Evolutionary conservation across 176 grass and related monocot genomes (phyloP), one percentile per base, ranked within the genome.

Genomic region (Echinochloa phyllopogon): DNA sequence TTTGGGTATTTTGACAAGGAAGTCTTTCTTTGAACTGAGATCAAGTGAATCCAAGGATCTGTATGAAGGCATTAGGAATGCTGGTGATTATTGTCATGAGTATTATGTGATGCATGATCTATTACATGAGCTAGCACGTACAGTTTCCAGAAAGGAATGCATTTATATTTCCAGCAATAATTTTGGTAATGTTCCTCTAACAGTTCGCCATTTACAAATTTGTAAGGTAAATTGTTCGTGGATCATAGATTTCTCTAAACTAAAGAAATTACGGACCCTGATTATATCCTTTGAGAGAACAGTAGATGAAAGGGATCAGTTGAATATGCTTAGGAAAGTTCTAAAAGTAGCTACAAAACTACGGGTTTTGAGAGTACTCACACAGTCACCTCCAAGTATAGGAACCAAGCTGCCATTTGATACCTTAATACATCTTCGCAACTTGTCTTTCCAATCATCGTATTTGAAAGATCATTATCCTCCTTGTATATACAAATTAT

Each of bases 291-390:
- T 86, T 42, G 62, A 64, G 20, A 4, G n/a, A 6, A 53, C 75
- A 41, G 49, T 59, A 44, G 12, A 13, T 29, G 25, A 70, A 42
- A 62, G n/a, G 14, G 53, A 79, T 77, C 62, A 79, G 36, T 69
- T 75, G 25, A 10, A 5, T 49, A 20, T 72, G 20, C 52, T 90
- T 29, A 41, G 69, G 64, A 69, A 63, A 2, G 58, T 86, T 18
- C 78, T 90, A 21, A 65, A 56, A 33, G 11, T 50, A 40, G 78
- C 81, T 36, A 64, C 39, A 47, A 82, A 67, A 64, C 58, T 90
- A 65, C 21, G 83, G 40, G 59, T 78, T 55, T 52, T 33, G 29
- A 33, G 29, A 33, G 29, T 33, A 33, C 29, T 1, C 29, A 33
- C 29, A 33, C 29, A 33, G 29, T 33, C 2, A 33, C 29, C 29